Evolutionary conservation across 176 grass and related monocot genomes (phyloP).

Genomic region (Carex scoparia): DNA sequence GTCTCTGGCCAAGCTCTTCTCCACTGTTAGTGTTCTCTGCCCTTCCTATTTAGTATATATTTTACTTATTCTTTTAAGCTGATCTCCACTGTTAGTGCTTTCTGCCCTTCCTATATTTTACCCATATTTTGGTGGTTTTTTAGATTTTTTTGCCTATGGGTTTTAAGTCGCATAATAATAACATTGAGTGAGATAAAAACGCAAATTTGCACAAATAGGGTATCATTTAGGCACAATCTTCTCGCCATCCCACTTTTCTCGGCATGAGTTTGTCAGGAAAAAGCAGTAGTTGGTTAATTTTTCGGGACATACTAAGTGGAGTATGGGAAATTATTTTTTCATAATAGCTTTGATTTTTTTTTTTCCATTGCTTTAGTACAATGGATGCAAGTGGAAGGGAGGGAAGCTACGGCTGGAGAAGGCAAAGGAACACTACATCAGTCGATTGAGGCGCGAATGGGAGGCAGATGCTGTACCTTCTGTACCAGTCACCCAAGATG

Average conservation of each 20-base stretch:
- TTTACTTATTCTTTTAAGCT: neutral
- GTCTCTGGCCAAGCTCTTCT: slow-evolving; percentile 71
- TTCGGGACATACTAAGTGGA: neutral
- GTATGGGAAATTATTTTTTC: neutral
- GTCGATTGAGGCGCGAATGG: slow-evolving; percentile 71
- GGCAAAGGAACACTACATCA: slow-evolving; percentile 88
- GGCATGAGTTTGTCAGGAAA: neutral
- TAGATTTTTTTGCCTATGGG: neutral
- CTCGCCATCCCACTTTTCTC: neutral
- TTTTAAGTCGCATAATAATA: neutral
- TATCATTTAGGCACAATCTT: neutral
- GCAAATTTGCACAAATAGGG: neutral
- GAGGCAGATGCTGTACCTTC: slow-evolving; percentile 39
- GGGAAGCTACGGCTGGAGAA: slow-evolving; percentile 73
- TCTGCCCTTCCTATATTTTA: neutral
- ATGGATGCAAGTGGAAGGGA: slow-evolving; percentile 96
- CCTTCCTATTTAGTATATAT: neutral
- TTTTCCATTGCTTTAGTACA: slow-evolving; percentile 40
- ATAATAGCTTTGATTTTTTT: neutral
- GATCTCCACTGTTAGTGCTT: no score
- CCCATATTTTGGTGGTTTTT: neutral
- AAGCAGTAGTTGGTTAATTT: neutral
- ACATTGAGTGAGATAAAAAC: neutral
- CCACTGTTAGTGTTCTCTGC: slow-evolving; percentile 32
- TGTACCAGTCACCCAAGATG: slow-evolving; percentile 9